Percentiles rank a stretch among this genome's conserved stretches.
Evolutionary conservation across 345 rosid genomes (phyloP).

Genomic region (Pugionium cornutum): DNA sequence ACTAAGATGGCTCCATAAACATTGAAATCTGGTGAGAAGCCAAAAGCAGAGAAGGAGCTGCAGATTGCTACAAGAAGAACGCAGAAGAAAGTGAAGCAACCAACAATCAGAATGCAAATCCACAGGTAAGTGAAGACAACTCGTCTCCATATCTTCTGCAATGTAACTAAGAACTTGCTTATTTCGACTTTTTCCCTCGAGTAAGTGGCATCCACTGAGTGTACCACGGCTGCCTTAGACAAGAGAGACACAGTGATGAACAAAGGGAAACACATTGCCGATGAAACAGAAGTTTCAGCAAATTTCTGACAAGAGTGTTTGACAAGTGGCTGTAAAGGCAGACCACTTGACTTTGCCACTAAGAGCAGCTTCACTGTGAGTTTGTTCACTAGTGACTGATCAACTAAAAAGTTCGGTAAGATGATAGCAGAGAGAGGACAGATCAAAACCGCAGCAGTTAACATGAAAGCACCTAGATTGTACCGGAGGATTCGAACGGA

Average conservation of each 20-base stretch:
- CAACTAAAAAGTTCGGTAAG: conserved; percentile 65
- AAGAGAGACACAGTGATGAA: conserved; percentile 60
- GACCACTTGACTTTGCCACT: conserved; percentile 76
- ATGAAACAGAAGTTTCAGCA: conserved; percentile 66
- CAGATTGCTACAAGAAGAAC: conserved; percentile 62
- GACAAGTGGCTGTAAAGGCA: conserved; percentile 64
- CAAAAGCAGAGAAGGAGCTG: conserved; percentile 54
- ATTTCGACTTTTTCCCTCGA: conserved; percentile 52
- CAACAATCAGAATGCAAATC: conserved; percentile 60
- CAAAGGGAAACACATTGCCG: conserved; percentile 74
- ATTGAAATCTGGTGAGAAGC: conserved; percentile 53
- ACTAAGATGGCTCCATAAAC: conserved; percentile 55
- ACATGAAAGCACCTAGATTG: conserved; percentile 64
- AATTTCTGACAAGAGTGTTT: conserved; percentile 67
- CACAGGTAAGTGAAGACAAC: conserved; percentile 63
- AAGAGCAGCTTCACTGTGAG: conserved; percentile 60
- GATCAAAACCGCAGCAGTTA: conserved; percentile 60
- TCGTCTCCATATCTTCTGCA: conserved; percentile 64
- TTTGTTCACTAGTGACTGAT: conserved; percentile 59
- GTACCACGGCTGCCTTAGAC: conserved; percentile 65
- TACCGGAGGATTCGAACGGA: conserved; percentile 76
- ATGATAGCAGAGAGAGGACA: conserved; percentile 76
- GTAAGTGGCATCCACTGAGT: conserved; percentile 79
- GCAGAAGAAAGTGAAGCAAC: conserved; percentile 63
- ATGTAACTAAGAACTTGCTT: conserved; percentile 49